Conservation (phyloP, 163 green algal species). For the Smithsoniella earleae region DNA sequence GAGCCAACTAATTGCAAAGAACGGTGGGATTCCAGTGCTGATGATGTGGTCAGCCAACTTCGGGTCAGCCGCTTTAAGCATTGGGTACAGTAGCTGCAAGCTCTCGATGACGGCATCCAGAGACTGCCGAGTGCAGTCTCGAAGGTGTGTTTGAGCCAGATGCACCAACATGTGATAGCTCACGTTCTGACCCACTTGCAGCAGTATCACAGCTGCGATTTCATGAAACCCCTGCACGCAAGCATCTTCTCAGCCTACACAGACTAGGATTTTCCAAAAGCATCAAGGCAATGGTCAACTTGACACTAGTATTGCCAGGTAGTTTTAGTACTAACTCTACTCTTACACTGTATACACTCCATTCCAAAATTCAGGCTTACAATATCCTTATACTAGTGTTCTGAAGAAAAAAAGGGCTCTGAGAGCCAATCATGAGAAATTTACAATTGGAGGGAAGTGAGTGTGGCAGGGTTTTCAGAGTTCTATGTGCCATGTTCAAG, state of each 20-base stretch:
- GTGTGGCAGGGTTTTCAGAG: too few species aligned
- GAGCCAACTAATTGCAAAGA: constrained; percentile 65
- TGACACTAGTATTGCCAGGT: too few species aligned
- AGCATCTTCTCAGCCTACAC: neutral
- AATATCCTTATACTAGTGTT: too few species aligned
- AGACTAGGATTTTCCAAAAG: too few species aligned
- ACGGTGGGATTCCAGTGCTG: constrained; percentile 41
- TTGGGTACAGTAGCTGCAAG: constrained; percentile 49
- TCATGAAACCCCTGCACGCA: constrained; percentile 75
- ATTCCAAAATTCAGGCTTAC: too few species aligned
- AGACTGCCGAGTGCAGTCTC: constrained; percentile 64
- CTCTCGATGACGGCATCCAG: constrained; percentile 65
- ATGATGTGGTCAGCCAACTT: constrained; percentile 44
- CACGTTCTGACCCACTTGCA: constrained; percentile 43
- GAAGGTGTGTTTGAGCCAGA: constrained; percentile 55
- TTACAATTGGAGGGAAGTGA: too few species aligned
- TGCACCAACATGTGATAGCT: constrained; percentile 55
- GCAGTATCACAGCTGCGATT: constrained; percentile 76
- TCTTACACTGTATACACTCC: too few species aligned
- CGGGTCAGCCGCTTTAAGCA: constrained; percentile 51
- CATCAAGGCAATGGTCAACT: too few species aligned
- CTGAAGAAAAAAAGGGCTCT: too few species aligned
- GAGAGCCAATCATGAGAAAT: too few species aligned
- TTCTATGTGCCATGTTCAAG: too few species aligned
- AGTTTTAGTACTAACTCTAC: too few species aligned